These are phyloP conservation scores for Mercurialis annua DNA, from an alignment of 345 rosid genomes.

Conservation along the genomic window DNA sequence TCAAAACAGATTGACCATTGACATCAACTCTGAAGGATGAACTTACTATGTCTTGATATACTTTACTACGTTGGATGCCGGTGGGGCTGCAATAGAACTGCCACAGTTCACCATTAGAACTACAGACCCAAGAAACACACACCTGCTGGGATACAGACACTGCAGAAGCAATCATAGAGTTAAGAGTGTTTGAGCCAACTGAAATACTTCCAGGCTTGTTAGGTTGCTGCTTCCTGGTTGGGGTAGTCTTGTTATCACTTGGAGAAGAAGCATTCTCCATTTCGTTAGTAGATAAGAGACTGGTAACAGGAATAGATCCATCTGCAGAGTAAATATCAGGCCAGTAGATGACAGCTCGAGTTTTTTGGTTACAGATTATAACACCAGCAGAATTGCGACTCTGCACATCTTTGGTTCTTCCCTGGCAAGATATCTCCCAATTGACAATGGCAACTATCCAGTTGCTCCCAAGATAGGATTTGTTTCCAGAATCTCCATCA, in stretches of 20 bases:
- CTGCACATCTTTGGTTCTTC: conserved; percentile 33
- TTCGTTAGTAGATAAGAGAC: conserved; percentile 43
- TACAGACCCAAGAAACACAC: conserved; percentile 66
- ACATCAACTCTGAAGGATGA: conserved; percentile 39
- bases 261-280: conserved; percentile 40
- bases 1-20: conserved; percentile 27
- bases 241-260: conserved; percentile 30
- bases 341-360: conserved; percentile 66
- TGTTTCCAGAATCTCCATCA: conserved; percentile 28
- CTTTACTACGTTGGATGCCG: conserved; percentile 38
- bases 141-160: conserved; percentile 31
- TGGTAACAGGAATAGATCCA: conserved; percentile 40
- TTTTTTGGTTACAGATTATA: conserved; percentile 59
- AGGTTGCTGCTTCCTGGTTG: conserved; percentile 32
- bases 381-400: conserved; percentile 46
- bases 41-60: conserved; percentile 31
- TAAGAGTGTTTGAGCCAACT: conserved; percentile 37
- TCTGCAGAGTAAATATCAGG: conserved; percentile 53
- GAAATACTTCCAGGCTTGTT: conserved; percentile 36
- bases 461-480: conserved; percentile 28
- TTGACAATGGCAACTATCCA: conserved; percentile 70
- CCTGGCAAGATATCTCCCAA: conserved; percentile 48
- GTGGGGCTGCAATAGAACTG: conserved; percentile 58
- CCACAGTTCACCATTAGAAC: conserved; percentile 75
- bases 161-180: conserved; percentile 66